These are phyloP conservation scores for Chlorella ohadii DNA, from an alignment of 139 green algal genomes.

Conservation along the genomic window DNA sequence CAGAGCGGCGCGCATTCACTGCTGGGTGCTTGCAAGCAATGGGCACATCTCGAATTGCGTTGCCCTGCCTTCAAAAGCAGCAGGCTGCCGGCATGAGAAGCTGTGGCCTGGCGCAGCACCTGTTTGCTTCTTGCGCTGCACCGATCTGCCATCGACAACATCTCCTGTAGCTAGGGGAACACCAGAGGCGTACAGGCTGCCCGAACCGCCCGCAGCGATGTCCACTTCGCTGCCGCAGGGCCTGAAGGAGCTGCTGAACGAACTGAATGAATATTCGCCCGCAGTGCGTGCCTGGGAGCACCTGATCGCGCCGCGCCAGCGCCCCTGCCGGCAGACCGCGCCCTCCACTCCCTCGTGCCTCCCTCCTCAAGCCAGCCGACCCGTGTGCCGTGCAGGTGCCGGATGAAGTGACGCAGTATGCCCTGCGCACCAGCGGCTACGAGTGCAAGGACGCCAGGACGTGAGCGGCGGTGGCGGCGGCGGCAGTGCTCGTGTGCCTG, in stretches of 20 bases:
- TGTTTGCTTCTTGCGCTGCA: no score
- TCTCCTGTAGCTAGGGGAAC: no score
- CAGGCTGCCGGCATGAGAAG: no score
- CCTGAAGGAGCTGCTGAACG: conserved; percentile 18
- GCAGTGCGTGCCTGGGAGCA: neutral
- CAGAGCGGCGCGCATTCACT: no score
- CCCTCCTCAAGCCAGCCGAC: neutral
- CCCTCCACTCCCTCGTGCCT: neutral
- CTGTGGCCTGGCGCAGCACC: no score
- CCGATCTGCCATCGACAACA: no score
- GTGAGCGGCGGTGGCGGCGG: conserved; percentile 20
- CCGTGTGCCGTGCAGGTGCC: conserved; percentile 45
- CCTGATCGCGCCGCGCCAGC: neutral
- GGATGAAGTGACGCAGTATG: conserved; percentile 59
- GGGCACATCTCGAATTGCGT: no score
- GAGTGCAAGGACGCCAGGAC: conserved; percentile 48
- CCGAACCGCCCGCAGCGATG: neutral
- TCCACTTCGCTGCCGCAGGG: neutral
- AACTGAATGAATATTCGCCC: conserved; percentile 12
- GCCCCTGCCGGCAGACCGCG: neutral
- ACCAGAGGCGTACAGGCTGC: no score
- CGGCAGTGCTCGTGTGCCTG: no score
- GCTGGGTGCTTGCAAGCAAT: no score
- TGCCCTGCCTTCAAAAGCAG: no score
- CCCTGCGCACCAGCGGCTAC: conserved; percentile 38